Evolutionary conservation across 495 filamentous ascomycete species (phyloP).

Genomic region (Annulohypoxylon stygium): DNA sequence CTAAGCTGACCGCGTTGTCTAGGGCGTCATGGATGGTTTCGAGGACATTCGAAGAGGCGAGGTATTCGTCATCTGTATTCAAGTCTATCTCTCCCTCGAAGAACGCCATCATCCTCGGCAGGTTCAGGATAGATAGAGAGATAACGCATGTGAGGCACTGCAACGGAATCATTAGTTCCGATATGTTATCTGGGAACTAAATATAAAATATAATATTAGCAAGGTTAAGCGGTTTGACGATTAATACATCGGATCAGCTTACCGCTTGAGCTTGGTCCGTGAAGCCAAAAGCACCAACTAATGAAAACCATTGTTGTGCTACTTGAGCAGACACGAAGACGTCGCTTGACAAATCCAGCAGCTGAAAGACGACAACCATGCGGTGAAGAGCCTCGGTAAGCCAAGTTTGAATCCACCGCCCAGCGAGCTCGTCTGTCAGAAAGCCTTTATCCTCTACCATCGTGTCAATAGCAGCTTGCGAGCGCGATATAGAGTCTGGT

Average conservation of each 20-base stretch:
- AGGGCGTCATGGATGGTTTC: constrained; percentile 74
- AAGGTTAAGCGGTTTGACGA: not conserved
- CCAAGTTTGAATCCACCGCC: constrained; percentile 71
- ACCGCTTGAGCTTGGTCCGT: constrained; percentile 71
- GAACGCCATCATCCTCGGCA: constrained; percentile 64
- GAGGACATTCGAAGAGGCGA: constrained; percentile 71
- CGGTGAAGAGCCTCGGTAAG: constrained; percentile 78
- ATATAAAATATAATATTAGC: constrained; percentile 51
- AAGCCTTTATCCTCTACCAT: constrained; percentile 48
- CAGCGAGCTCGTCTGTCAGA: constrained; percentile 64
- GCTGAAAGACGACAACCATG: constrained; percentile 78
- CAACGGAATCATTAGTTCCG: constrained; percentile 71
- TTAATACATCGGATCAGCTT: constrained; percentile 47
- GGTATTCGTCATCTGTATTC: constrained; percentile 65
- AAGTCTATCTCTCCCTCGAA: constrained; percentile 58
- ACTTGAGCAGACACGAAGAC: constrained; percentile 71
- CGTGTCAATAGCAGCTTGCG: constrained; percentile 45
- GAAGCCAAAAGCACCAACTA: constrained; percentile 75
- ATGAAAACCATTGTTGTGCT: constrained; percentile 75
- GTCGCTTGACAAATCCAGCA: constrained; percentile 68
- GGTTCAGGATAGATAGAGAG: constrained; percentile 79
- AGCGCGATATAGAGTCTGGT: constrained; percentile 52
- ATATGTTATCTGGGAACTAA: constrained; percentile 52
- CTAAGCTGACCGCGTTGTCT: constrained; percentile 61
- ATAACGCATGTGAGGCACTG: constrained; percentile 77